These are phyloP conservation scores for Ascochyta rabiei DNA, from an alignment of 2,329 filamentous ascomycete species.

Conservation along the genomic window DNA sequence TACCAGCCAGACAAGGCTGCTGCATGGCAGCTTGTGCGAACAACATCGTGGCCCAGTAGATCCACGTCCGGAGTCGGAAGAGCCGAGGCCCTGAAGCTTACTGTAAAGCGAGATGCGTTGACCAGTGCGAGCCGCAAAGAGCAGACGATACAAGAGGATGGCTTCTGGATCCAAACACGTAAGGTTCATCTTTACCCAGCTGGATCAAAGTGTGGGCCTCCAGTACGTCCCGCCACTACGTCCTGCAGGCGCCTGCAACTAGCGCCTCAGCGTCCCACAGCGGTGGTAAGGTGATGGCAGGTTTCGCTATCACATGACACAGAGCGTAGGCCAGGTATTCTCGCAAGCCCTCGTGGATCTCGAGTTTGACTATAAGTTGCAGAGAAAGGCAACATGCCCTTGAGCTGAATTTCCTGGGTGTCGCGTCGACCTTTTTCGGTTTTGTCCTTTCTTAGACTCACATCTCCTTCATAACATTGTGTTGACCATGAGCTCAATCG, in stretches of 20 bases:
- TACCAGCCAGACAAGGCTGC: constrained; percentile 23
- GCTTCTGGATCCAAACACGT: constrained; percentile 30
- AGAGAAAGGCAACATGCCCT: neutral
- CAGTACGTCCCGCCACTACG: constrained; percentile 24
- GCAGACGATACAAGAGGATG: constrained; percentile 24
- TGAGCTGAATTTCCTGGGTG: neutral
- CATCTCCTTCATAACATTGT: neutral
- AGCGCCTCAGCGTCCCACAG: constrained; percentile 24
- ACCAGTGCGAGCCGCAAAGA: constrained; percentile 26
- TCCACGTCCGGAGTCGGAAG: constrained; percentile 29
- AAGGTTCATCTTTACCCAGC: constrained; percentile 18
- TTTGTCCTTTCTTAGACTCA: constrained; percentile 14
- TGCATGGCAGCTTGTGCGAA: constrained; percentile 32
- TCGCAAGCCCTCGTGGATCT: constrained; percentile 13
- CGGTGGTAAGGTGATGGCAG: constrained; percentile 26
- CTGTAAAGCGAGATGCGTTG: constrained; percentile 18
- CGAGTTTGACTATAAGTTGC: constrained; percentile 29
- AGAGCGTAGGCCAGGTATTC: constrained; percentile 6
- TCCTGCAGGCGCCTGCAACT: constrained; percentile 27
- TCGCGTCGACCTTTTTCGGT: constrained; percentile 15
- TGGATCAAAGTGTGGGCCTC: constrained; percentile 18
- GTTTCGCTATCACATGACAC: constrained; percentile 32
- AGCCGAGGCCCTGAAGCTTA: constrained; percentile 19
- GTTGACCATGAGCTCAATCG: constrained; percentile 5
- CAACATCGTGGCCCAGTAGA: constrained; percentile 32